These are phyloP conservation scores for Kockovaella imperatae DNA, from an alignment of 768 basidiomycete genomes.

Conservation along the genomic window DNA sequence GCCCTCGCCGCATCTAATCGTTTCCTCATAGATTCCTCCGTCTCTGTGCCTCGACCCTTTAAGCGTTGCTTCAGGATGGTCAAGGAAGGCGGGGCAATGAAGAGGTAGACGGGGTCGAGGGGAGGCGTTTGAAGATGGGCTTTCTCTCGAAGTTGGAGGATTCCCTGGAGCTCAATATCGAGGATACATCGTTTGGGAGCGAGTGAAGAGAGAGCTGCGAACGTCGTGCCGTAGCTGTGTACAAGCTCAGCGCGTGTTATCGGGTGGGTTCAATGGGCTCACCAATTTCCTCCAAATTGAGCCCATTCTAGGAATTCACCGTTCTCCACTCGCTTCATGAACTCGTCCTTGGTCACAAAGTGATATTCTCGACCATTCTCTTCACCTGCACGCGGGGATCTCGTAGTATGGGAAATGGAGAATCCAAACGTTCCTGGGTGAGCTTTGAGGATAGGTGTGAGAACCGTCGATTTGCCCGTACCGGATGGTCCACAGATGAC, in stretches of 20 bases:
- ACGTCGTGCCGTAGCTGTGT: conserved; percentile 73
- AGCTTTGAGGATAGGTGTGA: conserved; percentile 69
- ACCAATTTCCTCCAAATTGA: conserved; percentile 77
- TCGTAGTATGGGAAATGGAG: conserved; percentile 91
- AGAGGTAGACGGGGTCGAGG: conserved; percentile 78
- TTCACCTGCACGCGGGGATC: conserved; percentile 73
- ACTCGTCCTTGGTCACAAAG: conserved; percentile 66
- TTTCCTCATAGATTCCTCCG: conserved; percentile 60
- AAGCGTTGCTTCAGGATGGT: conserved; percentile 63
- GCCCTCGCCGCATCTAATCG: conserved; percentile 67
- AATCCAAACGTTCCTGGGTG: conserved; percentile 83
- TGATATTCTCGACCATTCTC: conserved; percentile 75
- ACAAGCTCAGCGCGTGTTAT: too few species aligned
- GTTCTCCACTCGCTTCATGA: conserved; percentile 60
- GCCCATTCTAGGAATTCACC: conserved; percentile 89
- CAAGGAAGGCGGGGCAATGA: conserved; percentile 82
- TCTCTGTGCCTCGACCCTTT: conserved; percentile 73
- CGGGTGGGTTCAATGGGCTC: too few species aligned
- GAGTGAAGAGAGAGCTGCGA: conserved; percentile 64
- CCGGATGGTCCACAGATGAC: conserved; percentile 87
- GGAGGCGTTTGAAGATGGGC: conserved; percentile 49
- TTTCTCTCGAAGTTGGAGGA: conserved; percentile 72
- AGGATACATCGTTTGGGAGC: conserved; percentile 77
- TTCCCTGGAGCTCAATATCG: conserved; percentile 96
- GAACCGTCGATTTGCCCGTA: conserved; percentile 86